Conservation (phyloP, 306 rosid species). For the Trifolium dubium region DNA sequence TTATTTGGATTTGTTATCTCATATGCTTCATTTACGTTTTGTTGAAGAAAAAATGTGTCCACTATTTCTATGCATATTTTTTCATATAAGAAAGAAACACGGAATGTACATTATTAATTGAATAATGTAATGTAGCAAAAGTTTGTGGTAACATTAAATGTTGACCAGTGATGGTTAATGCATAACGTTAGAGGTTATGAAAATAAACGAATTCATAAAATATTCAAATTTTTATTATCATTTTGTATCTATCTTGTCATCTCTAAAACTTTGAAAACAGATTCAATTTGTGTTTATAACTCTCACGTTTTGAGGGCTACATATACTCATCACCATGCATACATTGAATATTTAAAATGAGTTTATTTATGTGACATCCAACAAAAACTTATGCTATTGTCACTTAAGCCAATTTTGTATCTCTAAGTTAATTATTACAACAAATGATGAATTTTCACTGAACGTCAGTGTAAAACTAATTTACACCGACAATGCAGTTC, state of each 20-base stretch:
- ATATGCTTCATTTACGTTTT: slow-evolving; percentile 36
- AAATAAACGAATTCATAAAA: not conserved
- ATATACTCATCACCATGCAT: not conserved
- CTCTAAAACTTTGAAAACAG: not conserved
- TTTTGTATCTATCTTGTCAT: not conserved
- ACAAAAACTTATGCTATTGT: not conserved
- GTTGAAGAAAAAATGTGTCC: not conserved
- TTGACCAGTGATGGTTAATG: not conserved
- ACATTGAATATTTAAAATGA: not conserved
- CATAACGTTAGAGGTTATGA: not conserved
- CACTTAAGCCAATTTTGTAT: not conserved
- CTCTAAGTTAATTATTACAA: not conserved
- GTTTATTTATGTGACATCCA: too few species aligned
- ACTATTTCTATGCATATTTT: not conserved
- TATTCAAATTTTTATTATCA: slow-evolving; percentile 1
- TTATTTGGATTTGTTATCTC: slow-evolving; percentile 4
- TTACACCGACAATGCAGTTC: too few species aligned
- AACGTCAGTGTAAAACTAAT: not conserved
- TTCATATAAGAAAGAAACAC: not conserved
- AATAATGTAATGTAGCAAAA: not conserved
- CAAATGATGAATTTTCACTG: not conserved
- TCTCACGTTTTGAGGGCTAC: not conserved
- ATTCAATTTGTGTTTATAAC: not conserved
- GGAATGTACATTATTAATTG: not conserved
- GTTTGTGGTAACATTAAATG: not conserved